phyloP scores from a whole-genome alignment of 768 basidiomycete genomes.

The Auricularia sp. region DNA sequence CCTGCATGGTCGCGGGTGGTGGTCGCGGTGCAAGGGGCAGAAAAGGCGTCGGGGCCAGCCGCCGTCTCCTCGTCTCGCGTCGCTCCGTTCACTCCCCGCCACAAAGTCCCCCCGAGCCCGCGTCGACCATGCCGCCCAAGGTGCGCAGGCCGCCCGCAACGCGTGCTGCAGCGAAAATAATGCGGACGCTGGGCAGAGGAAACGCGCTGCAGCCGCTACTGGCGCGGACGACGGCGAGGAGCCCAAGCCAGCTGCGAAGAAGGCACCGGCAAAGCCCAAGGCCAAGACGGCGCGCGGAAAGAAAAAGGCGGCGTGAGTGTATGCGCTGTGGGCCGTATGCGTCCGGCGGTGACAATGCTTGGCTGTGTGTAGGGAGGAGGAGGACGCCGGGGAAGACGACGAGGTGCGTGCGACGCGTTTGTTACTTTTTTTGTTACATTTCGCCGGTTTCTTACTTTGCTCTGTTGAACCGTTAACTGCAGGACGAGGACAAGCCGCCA shows the following conservation, averaged over 20 bases:
- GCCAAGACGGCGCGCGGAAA: neutral
- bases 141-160: slow-evolving; percentile 6
- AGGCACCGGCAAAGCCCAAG: slow-evolving; percentile 24
- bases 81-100: neutral
- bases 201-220: slow-evolving; percentile 37
- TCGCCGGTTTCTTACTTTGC: too few species aligned
- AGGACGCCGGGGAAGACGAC: neutral
- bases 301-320: neutral
- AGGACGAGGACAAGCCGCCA: neutral
- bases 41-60: neutral
- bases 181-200: slow-evolving; percentile 33
- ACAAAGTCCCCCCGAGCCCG: neutral
- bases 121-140: slow-evolving; percentile 16
- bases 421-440: too few species aligned
- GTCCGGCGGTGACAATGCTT: neutral
- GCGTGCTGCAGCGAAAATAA: neutral
- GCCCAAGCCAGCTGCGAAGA: slow-evolving; percentile 33
- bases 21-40: neutral
- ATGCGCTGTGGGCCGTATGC: neutral
- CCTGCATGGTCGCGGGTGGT: slow-evolving; percentile 9
- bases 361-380: neutral
- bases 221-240: slow-evolving; percentile 24
- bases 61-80: neutral
- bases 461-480: neutral
- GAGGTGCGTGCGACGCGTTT: neutral